Percentiles rank a stretch among this genome's conserved stretches.
Evolutionary conservation across 1,284 basidiomycete species (phyloP).

Genomic region (Apiotrichum porosum): DNA sequence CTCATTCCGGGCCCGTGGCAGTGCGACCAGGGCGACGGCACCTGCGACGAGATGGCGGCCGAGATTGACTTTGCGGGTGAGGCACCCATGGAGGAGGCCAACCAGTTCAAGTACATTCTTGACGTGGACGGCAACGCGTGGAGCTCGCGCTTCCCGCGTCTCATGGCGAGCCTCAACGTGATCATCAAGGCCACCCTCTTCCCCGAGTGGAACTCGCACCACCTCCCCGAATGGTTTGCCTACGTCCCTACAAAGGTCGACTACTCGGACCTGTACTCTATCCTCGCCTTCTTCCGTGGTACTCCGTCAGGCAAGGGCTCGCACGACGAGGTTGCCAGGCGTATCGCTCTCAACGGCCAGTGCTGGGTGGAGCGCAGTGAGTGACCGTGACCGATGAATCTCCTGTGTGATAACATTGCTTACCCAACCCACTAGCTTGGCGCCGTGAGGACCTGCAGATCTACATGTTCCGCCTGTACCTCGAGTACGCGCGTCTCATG

Average conservation of each 20-base stretch:
- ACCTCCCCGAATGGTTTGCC: slow-evolving; percentile 49
- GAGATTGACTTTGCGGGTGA: slow-evolving; percentile 43
- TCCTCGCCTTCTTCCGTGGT: slow-evolving; percentile 50
- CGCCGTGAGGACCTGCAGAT: slow-evolving; percentile 46
- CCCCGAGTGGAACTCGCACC: slow-evolving; percentile 49
- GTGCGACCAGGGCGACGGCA: slow-evolving; percentile 47
- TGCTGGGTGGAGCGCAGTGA: slow-evolving; percentile 50
- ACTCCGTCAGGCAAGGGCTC: slow-evolving; percentile 40
- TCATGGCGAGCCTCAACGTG: slow-evolving; percentile 47
- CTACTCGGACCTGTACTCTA: slow-evolving; percentile 49
- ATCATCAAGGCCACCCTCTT: slow-evolving; percentile 50
- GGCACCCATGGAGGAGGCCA: slow-evolving; percentile 41
- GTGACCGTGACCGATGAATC: slow-evolving; percentile 10
- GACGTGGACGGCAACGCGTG: slow-evolving; percentile 50
- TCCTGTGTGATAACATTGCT: not conserved
- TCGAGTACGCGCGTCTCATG: slow-evolving; percentile 57
- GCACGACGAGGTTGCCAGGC: slow-evolving; percentile 49
- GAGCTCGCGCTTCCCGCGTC: slow-evolving; percentile 47
- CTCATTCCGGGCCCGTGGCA: slow-evolving; percentile 46
- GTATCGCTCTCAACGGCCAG: slow-evolving; percentile 50
- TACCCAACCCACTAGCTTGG: too few species aligned
- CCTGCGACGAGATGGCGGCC: slow-evolving; percentile 46
- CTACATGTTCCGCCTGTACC: slow-evolving; percentile 51
- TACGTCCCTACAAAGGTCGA: slow-evolving; percentile 50
- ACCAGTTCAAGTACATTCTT: slow-evolving; percentile 49